phyloP scores from a whole-genome alignment of 140 eudicot species.

The Stevia rebaudiana region DNA sequence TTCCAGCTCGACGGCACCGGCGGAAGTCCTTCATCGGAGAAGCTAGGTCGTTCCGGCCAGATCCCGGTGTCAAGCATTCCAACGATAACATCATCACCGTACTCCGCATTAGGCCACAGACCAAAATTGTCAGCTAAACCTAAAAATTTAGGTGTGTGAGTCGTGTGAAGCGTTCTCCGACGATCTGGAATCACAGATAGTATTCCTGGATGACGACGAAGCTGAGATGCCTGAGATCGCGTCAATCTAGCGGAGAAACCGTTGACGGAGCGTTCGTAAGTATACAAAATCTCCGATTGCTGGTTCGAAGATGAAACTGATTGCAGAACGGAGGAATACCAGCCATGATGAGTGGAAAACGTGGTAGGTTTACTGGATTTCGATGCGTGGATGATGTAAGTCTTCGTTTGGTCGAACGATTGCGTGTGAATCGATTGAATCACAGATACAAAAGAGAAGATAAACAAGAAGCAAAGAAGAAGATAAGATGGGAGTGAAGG shows the following conservation, averaged over 20 bases:
- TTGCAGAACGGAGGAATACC: slow-evolving; percentile 63
- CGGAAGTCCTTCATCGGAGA: slow-evolving; percentile 58
- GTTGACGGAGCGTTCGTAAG: slow-evolving; percentile 54
- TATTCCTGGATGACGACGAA: slow-evolving; percentile 49
- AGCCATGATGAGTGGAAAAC: slow-evolving; percentile 46
- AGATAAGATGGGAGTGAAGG: slow-evolving; percentile 14
- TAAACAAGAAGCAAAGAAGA: not conserved
- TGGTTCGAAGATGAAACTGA: slow-evolving; percentile 39
- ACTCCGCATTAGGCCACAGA: slow-evolving; percentile 82
- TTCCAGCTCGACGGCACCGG: slow-evolving; percentile 69
- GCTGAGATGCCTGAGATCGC: slow-evolving; percentile 41
- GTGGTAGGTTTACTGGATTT: slow-evolving; percentile 48
- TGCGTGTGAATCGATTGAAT: slow-evolving; percentile 1
- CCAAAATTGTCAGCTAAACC: slow-evolving; percentile 65
- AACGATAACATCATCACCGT: slow-evolving; percentile 81
- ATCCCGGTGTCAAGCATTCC: slow-evolving; percentile 95
- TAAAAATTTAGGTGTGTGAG: slow-evolving; percentile 79
- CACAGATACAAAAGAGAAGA: slow-evolving; percentile 6
- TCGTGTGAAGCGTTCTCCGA: slow-evolving; percentile 62
- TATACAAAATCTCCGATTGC: slow-evolving; percentile 51
- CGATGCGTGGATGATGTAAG: slow-evolving; percentile 73
- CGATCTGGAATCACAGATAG: slow-evolving; percentile 67
- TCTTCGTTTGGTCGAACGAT: slow-evolving; percentile 18
- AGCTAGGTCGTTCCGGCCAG: slow-evolving; percentile 85
- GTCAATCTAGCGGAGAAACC: slow-evolving; percentile 82